Conservation (phyloP, 2,329 filamentous ascomycete species). For the Colletotrichum australisinense region DNA sequence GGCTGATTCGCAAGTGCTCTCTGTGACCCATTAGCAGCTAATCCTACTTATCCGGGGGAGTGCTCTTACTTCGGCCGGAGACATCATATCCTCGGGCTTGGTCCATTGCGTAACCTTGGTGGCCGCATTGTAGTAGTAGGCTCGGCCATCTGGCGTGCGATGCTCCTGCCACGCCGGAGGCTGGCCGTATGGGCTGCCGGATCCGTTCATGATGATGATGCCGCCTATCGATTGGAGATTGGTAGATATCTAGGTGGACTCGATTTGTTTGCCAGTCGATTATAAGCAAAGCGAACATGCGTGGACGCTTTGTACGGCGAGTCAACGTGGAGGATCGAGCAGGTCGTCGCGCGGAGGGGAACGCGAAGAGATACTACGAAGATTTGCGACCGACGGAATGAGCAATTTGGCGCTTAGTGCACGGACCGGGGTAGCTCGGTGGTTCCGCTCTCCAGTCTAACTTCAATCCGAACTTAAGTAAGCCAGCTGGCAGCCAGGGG, state of each 20-base stretch:
- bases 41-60: conserved; percentile 25
- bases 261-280: not conserved
- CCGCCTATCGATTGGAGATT: not conserved
- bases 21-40: conserved; percentile 55
- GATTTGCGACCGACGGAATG: conserved; percentile 24
- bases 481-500: not conserved
- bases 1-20: conserved; percentile 84
- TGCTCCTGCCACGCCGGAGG: conserved; percentile 81
- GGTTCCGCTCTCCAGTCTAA: not conserved
- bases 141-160: conserved; percentile 81
- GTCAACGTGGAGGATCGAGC: not conserved
- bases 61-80: conserved; percentile 75
- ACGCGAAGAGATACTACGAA: conserved; percentile 26
- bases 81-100: conserved; percentile 92
- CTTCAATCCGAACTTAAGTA: conserved; percentile 8
- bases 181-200: conserved; percentile 59
- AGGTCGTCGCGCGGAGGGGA: conserved; percentile 16
- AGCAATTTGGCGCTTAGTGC: conserved; percentile 25
- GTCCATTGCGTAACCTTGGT: conserved; percentile 95
- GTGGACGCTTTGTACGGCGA: not conserved
- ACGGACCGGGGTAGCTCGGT: conserved; percentile 26
- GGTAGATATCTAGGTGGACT: not conserved
- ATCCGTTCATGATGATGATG: conserved; percentile 67
- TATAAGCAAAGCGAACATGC: not conserved
- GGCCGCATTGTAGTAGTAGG: conserved; percentile 90